Percentiles rank a stretch among this genome's conserved stretches.
Conservation (phyloP, 192 early-diverging fungal genomes). For the Powellomyces hirtus region DNA sequence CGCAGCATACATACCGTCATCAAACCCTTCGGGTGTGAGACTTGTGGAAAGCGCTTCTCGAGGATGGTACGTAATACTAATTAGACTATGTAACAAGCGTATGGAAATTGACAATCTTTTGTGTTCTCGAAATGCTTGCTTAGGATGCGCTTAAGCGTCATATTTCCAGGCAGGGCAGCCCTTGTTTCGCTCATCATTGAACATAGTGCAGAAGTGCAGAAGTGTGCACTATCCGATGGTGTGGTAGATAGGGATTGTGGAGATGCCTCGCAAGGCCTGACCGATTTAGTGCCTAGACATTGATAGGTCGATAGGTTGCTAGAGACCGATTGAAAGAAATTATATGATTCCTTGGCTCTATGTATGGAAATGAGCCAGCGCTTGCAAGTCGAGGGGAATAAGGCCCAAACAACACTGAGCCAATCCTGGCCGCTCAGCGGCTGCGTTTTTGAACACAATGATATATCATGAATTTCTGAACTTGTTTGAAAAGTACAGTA, state of each 20-base stretch:
- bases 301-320: neutral
- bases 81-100: neutral
- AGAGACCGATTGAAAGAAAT: neutral
- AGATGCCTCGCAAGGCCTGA: too few relatives aligned
- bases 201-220: neutral
- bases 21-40: slow-evolving; percentile 50
- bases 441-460: too few relatives aligned
- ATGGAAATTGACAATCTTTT: neutral
- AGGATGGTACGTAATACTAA: slow-evolving; percentile 19
- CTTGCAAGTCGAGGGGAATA: neutral
- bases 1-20: slow-evolving; percentile 45
- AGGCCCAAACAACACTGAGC: slow-evolving; percentile 1
- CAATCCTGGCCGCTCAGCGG: neutral
- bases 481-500: too few relatives aligned
- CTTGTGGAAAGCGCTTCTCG: slow-evolving; percentile 51
- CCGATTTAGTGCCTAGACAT: too few relatives aligned
- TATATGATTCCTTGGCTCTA: too few relatives aligned
- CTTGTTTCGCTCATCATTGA: neutral
- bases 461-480: too few relatives aligned
- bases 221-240: neutral
- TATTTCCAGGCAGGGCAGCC: neutral
- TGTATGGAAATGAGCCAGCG: too few relatives aligned
- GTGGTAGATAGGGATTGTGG: neutral
- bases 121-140: neutral
- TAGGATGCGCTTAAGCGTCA: slow-evolving; percentile 5